Base-by-base conservation (phyloP, 2,329 filamentous ascomycete species). In the Rhinocladiella mackenziei region DNA sequence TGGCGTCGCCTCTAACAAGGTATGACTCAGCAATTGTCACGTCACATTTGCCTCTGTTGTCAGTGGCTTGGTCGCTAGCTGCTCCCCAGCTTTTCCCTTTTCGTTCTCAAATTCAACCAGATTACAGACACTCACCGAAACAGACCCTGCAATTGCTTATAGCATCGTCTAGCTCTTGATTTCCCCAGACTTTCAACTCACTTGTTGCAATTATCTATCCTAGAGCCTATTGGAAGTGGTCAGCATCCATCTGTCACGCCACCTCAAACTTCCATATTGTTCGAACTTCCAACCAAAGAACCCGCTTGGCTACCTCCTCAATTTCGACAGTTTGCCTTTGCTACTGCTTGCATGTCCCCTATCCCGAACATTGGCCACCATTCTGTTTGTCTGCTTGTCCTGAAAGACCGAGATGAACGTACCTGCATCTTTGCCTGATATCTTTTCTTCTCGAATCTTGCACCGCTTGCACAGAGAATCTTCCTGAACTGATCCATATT, bases 381-480 rank as follows among this genome's bases (percentile, higher is more conserved):
- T 8, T 13, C 8, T 28, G 4, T 25, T 17, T 15, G 20, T 13
- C n/a, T 13, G 5, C 11, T 4, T 14, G 35, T 37, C 33, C 13
- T 5, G n/a, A 33, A 14, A 31, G 2, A 32, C 22, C 2, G n/a
- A 22, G 8, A 36, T 40, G 5, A 18, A 45, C 28, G 31, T 50
- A 45, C 46, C 41, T 29, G n/a, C 19, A 13, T 40, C 36, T 25
- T 19, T 39, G 15, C n/a, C 29, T 10, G 23, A 10, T 15, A 13
- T 18, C 17, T 10, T 33, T 4, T 39, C 14, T 7, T 10, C 11
- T 7, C 34, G 26, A 11, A 45, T 10, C 18, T 23, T 38, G 39
- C 38, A 50, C 29, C 13, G 25, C 28, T 33, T 17, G 30, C 48
- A 48, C 14, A 39, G 22, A 13, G 46, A 33, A 17, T 43, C 40